Base-by-base conservation (phyloP, 23 red algal genomes). In the Gracilaria vermiculophylla region DNA sequence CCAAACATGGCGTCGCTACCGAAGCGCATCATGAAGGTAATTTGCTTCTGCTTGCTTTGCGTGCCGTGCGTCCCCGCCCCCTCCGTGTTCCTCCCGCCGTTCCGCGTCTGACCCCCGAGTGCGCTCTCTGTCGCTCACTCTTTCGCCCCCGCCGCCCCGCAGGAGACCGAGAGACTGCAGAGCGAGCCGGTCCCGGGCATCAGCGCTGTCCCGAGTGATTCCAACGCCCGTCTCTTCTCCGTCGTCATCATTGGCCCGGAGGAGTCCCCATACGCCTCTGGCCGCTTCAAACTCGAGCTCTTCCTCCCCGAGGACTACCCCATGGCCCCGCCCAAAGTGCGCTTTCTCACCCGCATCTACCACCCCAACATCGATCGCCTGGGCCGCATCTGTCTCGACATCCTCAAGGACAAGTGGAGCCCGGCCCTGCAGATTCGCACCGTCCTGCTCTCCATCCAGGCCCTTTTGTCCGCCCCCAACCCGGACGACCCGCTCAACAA, bases 311-410 rank as follows among this genome's bases (percentile, higher is more conserved):
- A 92, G 19, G 91, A 99, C 56, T 99, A 99, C 56, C 97, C 97
- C 0, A 95, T 95, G 92, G 87, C 77, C 25, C 92, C 97, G 25
- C 97, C 97, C 25, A 89, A 92, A 42, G 94, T 95, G 37, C 97
- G 97, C 52, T 99, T 99, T 60, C 82, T 95, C 29, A 99, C 97
- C 71, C 70, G 81, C 16, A 91, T 99, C n/a, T 99, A 92, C 81
- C 97, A 99, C 62, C 97, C 97, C 15, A 99, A 99, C 89, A 95
- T 99, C 58, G 92, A 95, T 55, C 97, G 92, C 64, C 91, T 95
- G 39, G 97, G 97, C 17, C 75, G 92, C 19, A 92, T 99, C 29
- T 99, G 97, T 69, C 86, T 99, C 42, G 97, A 99, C 71, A 95
- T 99, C 52, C 82, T 99, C 62, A 99, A 99, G 88, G 93, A 95